Evolutionary conservation across 176 grass and related monocot genomes (phyloP), one percentile per base, ranked within the genome.

Genomic region (Aegilops longissima): DNA sequence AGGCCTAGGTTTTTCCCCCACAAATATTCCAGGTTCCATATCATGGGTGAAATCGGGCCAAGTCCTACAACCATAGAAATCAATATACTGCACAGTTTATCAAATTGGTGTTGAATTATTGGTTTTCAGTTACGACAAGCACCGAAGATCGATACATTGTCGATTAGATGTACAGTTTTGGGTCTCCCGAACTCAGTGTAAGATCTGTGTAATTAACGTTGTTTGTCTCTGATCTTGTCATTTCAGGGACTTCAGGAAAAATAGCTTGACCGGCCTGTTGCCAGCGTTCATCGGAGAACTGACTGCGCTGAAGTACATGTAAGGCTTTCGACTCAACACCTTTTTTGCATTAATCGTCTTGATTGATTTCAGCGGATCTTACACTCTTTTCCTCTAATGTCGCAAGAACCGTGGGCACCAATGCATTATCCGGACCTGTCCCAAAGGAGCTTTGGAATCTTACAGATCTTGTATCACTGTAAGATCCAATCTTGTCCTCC

Each of bases 401-500:
- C 5, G 12, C 78, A 76, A 98, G 95, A 82, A 61, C 65, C 13
- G 68, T 98, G 5, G 93, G 91, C 13, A 86, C 72, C 87, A 95
- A 98, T 92, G 91, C 85, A 12, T 92, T 98, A 72, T 95, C 93
- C 31, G 93, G 95, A 83, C 91, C 93, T 82, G 13, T 98, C 39
- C 95, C 93, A 24, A 98, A 95, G 88, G 95, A 93, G 73, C 87
- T 98, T 29, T 89, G 89, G 21, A 93, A 95, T 42, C 95, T 95
- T 83, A 34, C 62, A 59, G 90, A 93, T 11, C 89, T 95, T 16
- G 12, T 54, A 45, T 74, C 76, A 30, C 71, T 97, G 95, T 97
- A 93, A 93, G 87, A 63, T 87, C 42, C 10, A 24, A 35, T 79
- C 44, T 16, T 78, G 54, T 70, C 61, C 31, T 40, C 2, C 9